Evolutionary conservation across 805 yeast species (phyloP), one percentile per base, ranked within the genome.

Genomic region (Candida ovalis): DNA sequence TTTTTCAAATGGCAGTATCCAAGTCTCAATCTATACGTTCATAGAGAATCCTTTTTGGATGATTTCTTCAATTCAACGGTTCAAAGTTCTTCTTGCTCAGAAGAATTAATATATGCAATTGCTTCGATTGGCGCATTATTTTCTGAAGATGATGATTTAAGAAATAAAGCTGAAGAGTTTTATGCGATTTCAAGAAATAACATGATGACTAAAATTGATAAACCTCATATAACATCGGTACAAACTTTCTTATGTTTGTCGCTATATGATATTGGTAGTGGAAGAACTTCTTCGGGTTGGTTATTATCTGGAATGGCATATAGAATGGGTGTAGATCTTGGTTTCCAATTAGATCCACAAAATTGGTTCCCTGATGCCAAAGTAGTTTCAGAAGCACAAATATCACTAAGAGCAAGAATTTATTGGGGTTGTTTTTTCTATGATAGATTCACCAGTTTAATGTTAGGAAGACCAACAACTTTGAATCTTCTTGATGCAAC

Each of bases 361-460:
- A 78, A 75, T n/a, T 81, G 85, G 85, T 73, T 74, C 53, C 56
- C 68, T 18, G 47, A 39, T n/a, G 60, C 58, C 33, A 70, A 67
- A 36, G 65, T 66, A 35, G 60, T 76, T 42, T 68, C 73, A n/a
- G 71, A 74, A 28, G 71, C 80, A 43, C 83, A 80, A 53, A 69
- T 76, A 17, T 79, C 75, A 37, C 79, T 82, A 46, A 69, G 85
- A 49, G 74, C 81, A 43, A 67, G 88, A 49, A 77, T 82, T 10
- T 79, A 78, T 59, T 82, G 88, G 88, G 87, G 87, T 3, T 75
- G 82, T 43, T 82, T 76, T 60, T 67, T 81, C 48, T 83, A 82
- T 2, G 88, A 82, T 60, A 86, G 80, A 58, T 77, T 81, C 55
- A 78, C 81, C 32, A 76, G 84, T 57, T 64, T 81, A 33, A 67